Conservation (phyloP, 768 basidiomycete species). For the Brasilioporus rufonigricans region DNA sequence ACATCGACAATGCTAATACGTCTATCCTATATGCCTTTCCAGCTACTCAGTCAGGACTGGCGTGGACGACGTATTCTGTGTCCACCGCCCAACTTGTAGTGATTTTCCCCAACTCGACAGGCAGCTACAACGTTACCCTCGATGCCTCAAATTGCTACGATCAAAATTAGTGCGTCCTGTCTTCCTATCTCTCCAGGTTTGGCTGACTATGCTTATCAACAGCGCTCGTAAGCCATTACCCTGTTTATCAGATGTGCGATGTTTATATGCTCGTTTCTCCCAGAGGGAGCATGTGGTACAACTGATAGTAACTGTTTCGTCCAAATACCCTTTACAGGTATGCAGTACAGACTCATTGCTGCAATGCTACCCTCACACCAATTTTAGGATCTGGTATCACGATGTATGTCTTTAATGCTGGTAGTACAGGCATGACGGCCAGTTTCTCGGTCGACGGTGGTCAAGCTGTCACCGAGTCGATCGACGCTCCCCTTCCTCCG, state of each 20-base stretch:
- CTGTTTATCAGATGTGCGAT: background rate
- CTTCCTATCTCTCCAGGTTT: background rate
- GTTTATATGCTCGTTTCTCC: background rate
- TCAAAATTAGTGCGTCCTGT: conserved; percentile 11
- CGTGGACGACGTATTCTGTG: conserved; percentile 13
- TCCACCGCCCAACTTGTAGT: background rate
- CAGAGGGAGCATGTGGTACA: conserved; percentile 2
- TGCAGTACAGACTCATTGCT: background rate
- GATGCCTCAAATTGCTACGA: conserved; percentile 16
- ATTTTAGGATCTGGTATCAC: conserved; percentile 22
- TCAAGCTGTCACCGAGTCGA: background rate
- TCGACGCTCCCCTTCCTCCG: conserved; percentile 4
- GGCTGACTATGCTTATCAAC: background rate
- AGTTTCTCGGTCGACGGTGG: conserved; percentile 12
- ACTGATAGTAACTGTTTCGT: background rate
- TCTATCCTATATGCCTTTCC: conserved; percentile 20
- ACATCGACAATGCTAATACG: conserved; percentile 23
- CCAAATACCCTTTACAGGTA: conserved; percentile 19
- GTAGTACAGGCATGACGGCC: conserved; percentile 13
- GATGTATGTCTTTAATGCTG: conserved; percentile 20
- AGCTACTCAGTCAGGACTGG: conserved; percentile 7
- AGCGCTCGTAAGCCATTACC: conserved; percentile 19
- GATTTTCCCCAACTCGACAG: conserved; percentile 16
- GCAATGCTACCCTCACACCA: background rate
- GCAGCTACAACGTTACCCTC: conserved; percentile 17